These are phyloP conservation scores for Phellinidium pouzarii DNA, from an alignment of 1,284 basidiomycete species.

Conservation along the genomic window DNA sequence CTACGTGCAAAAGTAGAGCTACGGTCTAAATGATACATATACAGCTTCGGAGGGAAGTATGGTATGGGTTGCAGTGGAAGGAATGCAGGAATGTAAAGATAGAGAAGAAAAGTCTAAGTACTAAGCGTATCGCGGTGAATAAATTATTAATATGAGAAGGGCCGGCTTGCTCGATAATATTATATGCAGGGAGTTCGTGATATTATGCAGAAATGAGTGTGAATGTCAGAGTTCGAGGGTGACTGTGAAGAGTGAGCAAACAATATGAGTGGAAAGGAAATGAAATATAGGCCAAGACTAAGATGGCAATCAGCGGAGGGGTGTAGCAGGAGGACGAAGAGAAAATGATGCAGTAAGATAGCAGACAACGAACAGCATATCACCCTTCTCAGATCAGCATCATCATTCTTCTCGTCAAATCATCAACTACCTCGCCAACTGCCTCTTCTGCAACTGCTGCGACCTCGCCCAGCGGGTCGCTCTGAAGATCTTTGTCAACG, in stretches of 20 bases:
- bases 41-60: background rate
- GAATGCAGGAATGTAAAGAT: background rate
- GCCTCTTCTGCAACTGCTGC: slow-evolving; percentile 7
- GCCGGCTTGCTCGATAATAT: background rate
- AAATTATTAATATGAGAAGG: background rate
- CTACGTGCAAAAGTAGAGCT: too few relatives aligned
- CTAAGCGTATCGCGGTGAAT: background rate
- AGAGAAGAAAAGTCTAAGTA: background rate
- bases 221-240: background rate
- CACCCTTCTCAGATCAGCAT: background rate
- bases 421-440: slow-evolving; percentile 7
- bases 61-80: background rate
- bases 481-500: background rate
- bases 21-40: background rate
- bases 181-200: background rate
- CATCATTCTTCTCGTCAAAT: slow-evolving; percentile 2
- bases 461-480: slow-evolving; percentile 12
- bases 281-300: too few relatives aligned
- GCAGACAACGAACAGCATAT: background rate
- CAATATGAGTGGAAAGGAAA: background rate
- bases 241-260: background rate
- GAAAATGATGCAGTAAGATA: background rate
- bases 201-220: background rate
- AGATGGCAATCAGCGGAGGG: too few relatives aligned
- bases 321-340: background rate